phyloP scores from a whole-genome alignment of 2,329 filamentous ascomycete genomes.

The Cladophialophora chaetospira region DNA sequence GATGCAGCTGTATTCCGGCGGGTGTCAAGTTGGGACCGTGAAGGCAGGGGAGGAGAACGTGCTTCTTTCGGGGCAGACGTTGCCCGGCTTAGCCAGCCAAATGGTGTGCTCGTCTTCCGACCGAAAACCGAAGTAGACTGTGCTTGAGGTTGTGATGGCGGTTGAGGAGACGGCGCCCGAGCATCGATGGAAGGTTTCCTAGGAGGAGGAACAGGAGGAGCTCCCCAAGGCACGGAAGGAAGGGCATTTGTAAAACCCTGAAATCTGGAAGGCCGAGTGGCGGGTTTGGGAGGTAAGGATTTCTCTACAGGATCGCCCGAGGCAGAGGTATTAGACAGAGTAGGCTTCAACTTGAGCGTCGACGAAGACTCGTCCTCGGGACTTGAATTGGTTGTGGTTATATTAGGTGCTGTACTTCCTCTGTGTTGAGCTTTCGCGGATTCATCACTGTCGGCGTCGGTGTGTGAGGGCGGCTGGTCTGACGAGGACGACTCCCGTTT shows the following conservation, averaged over 20 bases:
- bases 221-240: slow-evolving; percentile 72
- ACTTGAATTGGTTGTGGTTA: slow-evolving; percentile 1
- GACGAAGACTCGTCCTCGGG: slow-evolving; percentile 13
- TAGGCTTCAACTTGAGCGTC: slow-evolving; percentile 12
- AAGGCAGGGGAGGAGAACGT: slow-evolving; percentile 59
- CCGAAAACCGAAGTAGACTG: slow-evolving; percentile 40
- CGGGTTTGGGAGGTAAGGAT: slow-evolving; percentile 40
- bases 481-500: slow-evolving; percentile 14
- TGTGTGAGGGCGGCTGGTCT: slow-evolving; percentile 6
- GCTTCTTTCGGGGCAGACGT: slow-evolving; percentile 58
- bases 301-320: slow-evolving; percentile 34
- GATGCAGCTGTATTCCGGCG: slow-evolving; percentile 79
- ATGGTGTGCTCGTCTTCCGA: slow-evolving; percentile 83
- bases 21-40: slow-evolving; percentile 42
- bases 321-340: slow-evolving; percentile 9
- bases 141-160: slow-evolving; percentile 36
- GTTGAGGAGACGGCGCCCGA: slow-evolving; percentile 38
- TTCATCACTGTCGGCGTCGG: slow-evolving; percentile 6
- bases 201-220: slow-evolving; percentile 36
- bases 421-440: slow-evolving; percentile 7
- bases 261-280: slow-evolving; percentile 61
- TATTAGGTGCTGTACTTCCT: slow-evolving; percentile 16
- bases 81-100: slow-evolving; percentile 52
- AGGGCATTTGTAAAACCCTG: slow-evolving; percentile 73
- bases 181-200: slow-evolving; percentile 32